Evolutionary conservation across 2,329 filamentous ascomycete genomes (phyloP).

Genomic region (Pseudopyrenochaeta lycopersici): DNA sequence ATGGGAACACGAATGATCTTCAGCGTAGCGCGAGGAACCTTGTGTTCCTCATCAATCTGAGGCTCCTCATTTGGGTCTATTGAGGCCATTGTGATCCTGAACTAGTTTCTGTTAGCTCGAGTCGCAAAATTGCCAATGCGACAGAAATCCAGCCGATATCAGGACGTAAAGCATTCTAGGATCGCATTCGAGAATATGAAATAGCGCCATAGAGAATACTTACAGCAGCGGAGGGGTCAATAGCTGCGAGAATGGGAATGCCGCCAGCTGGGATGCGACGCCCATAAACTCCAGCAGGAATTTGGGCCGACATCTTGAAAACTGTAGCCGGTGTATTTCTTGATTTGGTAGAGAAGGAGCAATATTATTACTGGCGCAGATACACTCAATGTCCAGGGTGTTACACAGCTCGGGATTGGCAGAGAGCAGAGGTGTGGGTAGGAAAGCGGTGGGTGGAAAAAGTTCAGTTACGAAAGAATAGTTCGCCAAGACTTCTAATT

Average conservation of each 20-base stretch:
- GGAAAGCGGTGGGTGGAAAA: no score
- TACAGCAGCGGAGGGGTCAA: constrained; percentile 83
- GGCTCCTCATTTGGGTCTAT: constrained; percentile 84
- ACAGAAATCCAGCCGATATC: no score
- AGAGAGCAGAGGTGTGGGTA: constrained; percentile 22
- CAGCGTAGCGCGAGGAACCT: constrained; percentile 80
- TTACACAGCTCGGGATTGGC: constrained; percentile 30
- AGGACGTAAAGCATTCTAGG: no score
- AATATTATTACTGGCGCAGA: not conserved
- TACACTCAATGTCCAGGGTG: constrained; percentile 10
- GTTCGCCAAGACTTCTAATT: constrained; percentile 38
- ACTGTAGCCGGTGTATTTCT: constrained; percentile 15
- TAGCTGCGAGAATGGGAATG: constrained; percentile 78
- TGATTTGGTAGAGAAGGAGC: no score
- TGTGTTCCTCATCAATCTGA: constrained; percentile 50
- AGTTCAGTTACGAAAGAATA: no score
- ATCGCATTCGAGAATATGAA: not conserved
- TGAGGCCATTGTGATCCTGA: constrained; percentile 98
- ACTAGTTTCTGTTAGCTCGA: constrained; percentile 67
- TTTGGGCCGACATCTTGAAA: constrained; percentile 46
- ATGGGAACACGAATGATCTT: constrained; percentile 83
- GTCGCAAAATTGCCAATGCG: no score
- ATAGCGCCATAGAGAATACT: constrained; percentile 51
- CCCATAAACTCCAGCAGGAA: constrained; percentile 84
- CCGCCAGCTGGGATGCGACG: constrained; percentile 89